Conservation (phyloP, 2,329 filamentous ascomycete genomes). For the Epichloe amarillans region DNA sequence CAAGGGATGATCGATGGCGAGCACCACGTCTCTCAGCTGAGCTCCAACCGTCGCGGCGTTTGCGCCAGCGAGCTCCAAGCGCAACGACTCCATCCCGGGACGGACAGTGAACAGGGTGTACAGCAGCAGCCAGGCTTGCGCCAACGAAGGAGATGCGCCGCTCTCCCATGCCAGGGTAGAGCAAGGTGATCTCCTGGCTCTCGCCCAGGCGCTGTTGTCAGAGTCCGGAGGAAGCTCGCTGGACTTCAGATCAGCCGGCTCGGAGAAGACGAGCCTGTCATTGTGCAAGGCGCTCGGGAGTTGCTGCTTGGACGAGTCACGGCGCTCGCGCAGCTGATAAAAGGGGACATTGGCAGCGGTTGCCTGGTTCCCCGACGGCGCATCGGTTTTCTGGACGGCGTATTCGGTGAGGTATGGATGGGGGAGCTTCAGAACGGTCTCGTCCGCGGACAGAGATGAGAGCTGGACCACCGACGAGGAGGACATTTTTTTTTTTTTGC, state of each 20-base stretch:
- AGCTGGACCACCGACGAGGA: slow-evolving; percentile 12
- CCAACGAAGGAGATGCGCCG: slow-evolving; percentile 28
- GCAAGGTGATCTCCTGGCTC: slow-evolving; percentile 39
- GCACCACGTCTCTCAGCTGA: slow-evolving; percentile 32
- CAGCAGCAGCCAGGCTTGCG: slow-evolving; percentile 38
- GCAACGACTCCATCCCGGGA: slow-evolving; percentile 33
- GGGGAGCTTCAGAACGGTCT: slow-evolving; percentile 31
- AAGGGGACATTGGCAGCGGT: slow-evolving; percentile 11
- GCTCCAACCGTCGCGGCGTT: slow-evolving; percentile 20
- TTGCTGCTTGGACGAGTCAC: slow-evolving; percentile 14
- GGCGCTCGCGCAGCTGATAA: slow-evolving; percentile 23
- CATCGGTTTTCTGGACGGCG: slow-evolving; percentile 20
- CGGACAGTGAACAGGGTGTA: slow-evolving; percentile 40
- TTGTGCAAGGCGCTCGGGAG: slow-evolving; percentile 19
- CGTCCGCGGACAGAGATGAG: slow-evolving; percentile 17
- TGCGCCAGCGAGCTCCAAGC: slow-evolving; percentile 30
- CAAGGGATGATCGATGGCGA: slow-evolving; percentile 36
- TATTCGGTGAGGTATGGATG: slow-evolving; percentile 36
- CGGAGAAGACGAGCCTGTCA: slow-evolving; percentile 28
- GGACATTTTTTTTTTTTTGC: background rate
- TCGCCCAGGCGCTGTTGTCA: slow-evolving; percentile 43
- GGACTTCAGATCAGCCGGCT: slow-evolving; percentile 33
- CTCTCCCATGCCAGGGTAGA: slow-evolving; percentile 31
- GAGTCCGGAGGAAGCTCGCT: slow-evolving; percentile 34
- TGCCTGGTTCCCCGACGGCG: slow-evolving; percentile 7